phyloP scores from a whole-genome alignment of 169 alveolate species.

The Plasmodium reichenowi region DNA sequence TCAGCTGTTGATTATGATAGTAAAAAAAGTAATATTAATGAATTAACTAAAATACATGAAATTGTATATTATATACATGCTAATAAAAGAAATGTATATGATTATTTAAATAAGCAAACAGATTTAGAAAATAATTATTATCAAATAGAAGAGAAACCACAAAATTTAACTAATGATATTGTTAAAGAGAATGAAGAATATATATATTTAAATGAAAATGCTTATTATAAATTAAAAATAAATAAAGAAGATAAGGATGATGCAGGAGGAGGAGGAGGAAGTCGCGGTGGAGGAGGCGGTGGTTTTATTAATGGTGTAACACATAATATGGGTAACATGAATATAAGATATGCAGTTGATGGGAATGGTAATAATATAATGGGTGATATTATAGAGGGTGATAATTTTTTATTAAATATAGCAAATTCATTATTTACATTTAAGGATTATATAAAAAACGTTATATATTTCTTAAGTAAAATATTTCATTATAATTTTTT shows the following conservation, averaged over 20 bases:
- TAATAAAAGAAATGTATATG: constrained; percentile 66
- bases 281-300: constrained; percentile 9
- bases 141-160: constrained; percentile 75
- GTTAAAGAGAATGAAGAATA: constrained; percentile 65
- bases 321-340: constrained; percentile 11
- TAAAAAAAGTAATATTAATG: constrained; percentile 56
- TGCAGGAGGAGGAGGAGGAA: background rate
- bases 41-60: constrained; percentile 55
- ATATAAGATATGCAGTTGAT: constrained; percentile 52
- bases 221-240: constrained; percentile 73
- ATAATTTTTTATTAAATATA: constrained; percentile 33
- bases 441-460: constrained; percentile 25
- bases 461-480: constrained; percentile 52
- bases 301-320: constrained; percentile 9
- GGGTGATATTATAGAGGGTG: constrained; percentile 43
- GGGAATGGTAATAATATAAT: constrained; percentile 33
- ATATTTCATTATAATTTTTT: constrained; percentile 71
- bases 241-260: constrained; percentile 65
- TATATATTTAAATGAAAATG: constrained; percentile 58
- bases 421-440: constrained; percentile 25
- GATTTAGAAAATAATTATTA: constrained; percentile 73
- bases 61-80: constrained; percentile 73
- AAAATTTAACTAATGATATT: constrained; percentile 11
- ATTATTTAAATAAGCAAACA: constrained; percentile 61
- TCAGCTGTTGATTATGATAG: background rate